Evolutionary conservation across 2,329 filamentous ascomycete species (phyloP).

Genomic region (Raffaelea albimanens): DNA sequence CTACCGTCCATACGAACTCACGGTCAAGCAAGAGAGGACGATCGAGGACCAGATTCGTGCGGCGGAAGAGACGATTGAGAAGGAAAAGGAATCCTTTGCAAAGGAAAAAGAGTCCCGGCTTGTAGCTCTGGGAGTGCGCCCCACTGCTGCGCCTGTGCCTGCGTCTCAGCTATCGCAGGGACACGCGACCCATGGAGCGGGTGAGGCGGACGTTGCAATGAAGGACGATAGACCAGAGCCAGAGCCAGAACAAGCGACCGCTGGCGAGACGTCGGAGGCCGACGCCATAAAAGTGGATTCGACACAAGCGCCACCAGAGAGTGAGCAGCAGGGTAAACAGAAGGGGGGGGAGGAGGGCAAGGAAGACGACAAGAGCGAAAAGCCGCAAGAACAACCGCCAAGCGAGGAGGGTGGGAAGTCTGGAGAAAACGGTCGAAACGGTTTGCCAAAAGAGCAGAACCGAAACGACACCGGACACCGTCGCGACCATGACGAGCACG

Average conservation of each 20-base stretch:
- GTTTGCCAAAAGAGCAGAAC: too few species aligned
- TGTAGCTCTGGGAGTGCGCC: conserved; percentile 22
- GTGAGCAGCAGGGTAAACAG: background rate
- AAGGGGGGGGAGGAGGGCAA: background rate
- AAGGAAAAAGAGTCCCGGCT: conserved; percentile 32
- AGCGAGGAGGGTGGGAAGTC: background rate
- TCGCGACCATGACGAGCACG: conserved; percentile 54
- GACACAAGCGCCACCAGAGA: conserved; percentile 1
- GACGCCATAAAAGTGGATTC: conserved; percentile 19
- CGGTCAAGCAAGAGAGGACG: conserved; percentile 55
- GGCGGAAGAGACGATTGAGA: conserved; percentile 51
- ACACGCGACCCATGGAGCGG: background rate
- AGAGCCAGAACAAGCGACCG: background rate
- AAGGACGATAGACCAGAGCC: background rate
- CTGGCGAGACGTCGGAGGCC: background rate
- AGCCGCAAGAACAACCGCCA: background rate
- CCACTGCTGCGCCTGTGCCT: too few species aligned
- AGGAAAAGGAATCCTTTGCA: conserved; percentile 57
- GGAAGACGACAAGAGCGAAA: background rate
- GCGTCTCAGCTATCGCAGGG: background rate
- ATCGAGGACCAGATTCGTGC: conserved; percentile 64
- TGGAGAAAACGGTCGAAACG: background rate
- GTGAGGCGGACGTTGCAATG: background rate
- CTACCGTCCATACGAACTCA: conserved; percentile 76
- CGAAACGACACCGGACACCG: background rate